phyloP scores from a whole-genome alignment of 352 stramenopile genomes.

The Ophiocytium majus region DNA sequence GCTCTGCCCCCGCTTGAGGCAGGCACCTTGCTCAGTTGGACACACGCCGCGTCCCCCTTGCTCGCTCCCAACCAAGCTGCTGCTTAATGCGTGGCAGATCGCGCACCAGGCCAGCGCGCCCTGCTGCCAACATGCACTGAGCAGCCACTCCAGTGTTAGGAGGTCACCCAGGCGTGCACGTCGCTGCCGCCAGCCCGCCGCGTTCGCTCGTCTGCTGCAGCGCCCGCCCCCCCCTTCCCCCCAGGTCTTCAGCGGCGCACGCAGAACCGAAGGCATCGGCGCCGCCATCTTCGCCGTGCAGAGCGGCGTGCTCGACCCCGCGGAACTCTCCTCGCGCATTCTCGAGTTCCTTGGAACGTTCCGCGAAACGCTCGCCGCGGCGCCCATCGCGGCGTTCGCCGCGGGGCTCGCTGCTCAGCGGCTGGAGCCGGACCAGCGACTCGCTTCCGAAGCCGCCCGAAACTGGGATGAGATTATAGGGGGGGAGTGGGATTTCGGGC shows the following conservation, averaged over 20 bases:
- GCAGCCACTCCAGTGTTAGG: too few species aligned
- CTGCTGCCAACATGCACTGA: too few species aligned
- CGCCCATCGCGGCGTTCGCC: conserved; percentile 29
- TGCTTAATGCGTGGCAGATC: too few species aligned
- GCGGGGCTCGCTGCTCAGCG: conserved; percentile 24
- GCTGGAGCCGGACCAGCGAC: conserved; percentile 20
- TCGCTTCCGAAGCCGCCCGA: background rate
- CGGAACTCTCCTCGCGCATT: conserved; percentile 33
- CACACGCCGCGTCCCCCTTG: too few species aligned
- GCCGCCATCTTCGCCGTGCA: conserved; percentile 35
- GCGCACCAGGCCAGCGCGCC: too few species aligned
- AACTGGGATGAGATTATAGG: conserved; percentile 48
- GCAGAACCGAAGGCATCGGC: conserved; percentile 34
- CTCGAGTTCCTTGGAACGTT: conserved; percentile 39
- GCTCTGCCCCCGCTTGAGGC: too few species aligned
- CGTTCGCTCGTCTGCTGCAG: too few species aligned
- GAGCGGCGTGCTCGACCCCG: conserved; percentile 29
- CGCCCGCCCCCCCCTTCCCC: too few species aligned
- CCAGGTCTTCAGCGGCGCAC: conserved; percentile 48
- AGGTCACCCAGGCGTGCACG: too few species aligned
- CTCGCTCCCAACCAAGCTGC: too few species aligned
- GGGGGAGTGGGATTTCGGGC: conserved; percentile 42
- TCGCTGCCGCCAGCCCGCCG: too few species aligned
- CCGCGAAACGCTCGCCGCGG: background rate
- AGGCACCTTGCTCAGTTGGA: too few species aligned